These are phyloP conservation scores for Keithomyces neogunnii DNA, from an alignment of 2,329 filamentous ascomycete genomes.

Conservation along the genomic window DNA sequence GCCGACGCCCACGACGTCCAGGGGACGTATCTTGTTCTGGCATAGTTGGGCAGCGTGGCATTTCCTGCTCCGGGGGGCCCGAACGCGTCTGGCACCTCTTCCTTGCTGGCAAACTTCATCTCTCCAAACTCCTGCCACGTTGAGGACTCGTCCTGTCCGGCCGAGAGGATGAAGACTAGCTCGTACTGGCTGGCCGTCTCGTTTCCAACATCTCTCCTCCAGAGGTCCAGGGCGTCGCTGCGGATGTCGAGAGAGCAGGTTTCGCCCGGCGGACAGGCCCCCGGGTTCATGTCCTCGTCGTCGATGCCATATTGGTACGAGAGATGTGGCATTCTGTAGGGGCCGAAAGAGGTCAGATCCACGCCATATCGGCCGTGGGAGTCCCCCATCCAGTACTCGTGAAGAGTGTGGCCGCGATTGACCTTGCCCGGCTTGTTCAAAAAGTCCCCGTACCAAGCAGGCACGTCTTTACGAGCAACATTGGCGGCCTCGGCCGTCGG, in stretches of 20 bases:
- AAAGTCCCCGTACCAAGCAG: slow-evolving; percentile 40
- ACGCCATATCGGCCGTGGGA: slow-evolving; percentile 43
- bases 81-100: slow-evolving; percentile 39
- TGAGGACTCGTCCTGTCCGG: slow-evolving; percentile 45
- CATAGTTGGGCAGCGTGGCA: slow-evolving; percentile 31
- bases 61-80: slow-evolving; percentile 32
- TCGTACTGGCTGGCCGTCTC: slow-evolving; percentile 38
- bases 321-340: slow-evolving; percentile 38
- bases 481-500: slow-evolving; percentile 34
- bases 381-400: slow-evolving; percentile 52
- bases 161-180: slow-evolving; percentile 44
- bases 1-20: slow-evolving; percentile 47
- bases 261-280: slow-evolving; percentile 32
- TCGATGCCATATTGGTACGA: slow-evolving; percentile 44
- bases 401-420: slow-evolving; percentile 42
- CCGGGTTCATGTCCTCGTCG: slow-evolving; percentile 34
- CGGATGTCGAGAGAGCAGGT: slow-evolving; percentile 39
- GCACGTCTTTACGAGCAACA: slow-evolving; percentile 35
- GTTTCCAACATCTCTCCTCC: slow-evolving; percentile 42
- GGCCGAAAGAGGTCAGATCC: slow-evolving; percentile 42
- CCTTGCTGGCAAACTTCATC: slow-evolving; percentile 39
- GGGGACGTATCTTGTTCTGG: slow-evolving; percentile 40
- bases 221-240: slow-evolving; percentile 38
- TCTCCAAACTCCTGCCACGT: slow-evolving; percentile 50
- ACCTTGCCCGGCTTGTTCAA: slow-evolving; percentile 40